phyloP scores from a whole-genome alignment of 192 early-diverging fungal species.

The Ambispora gerdemannii region DNA sequence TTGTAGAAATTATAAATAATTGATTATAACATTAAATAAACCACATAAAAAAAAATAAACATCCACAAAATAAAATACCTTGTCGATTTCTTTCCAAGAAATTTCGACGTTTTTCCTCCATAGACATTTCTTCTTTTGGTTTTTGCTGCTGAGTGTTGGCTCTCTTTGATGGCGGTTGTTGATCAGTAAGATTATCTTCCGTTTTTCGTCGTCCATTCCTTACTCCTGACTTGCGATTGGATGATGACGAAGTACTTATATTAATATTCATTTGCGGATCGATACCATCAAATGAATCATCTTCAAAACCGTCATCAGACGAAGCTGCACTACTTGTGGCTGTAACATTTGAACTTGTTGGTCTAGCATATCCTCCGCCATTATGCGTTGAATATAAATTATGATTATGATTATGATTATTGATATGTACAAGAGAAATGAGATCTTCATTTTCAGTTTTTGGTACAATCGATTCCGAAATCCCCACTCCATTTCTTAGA shows the following conservation, averaged over 20 bases:
- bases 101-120: slow-evolving; percentile 70
- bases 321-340: neutral
- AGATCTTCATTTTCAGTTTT: slow-evolving; percentile 26
- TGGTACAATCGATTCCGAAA: slow-evolving; percentile 14
- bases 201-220: slow-evolving; percentile 33
- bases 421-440: neutral
- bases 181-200: slow-evolving; percentile 28
- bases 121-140: slow-evolving; percentile 44
- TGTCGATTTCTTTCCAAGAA: slow-evolving; percentile 89
- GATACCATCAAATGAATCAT: neutral
- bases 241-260: slow-evolving; percentile 28
- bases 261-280: slow-evolving; percentile 22
- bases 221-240: too few species aligned
- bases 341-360: neutral
- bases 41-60: neutral
- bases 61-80: slow-evolving; percentile 43
- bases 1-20: slow-evolving; percentile 22
- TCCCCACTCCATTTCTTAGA: too few species aligned
- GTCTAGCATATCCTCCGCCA: neutral
- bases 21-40: slow-evolving; percentile 11
- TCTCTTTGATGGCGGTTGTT: slow-evolving; percentile 32
- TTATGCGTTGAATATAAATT: neutral
- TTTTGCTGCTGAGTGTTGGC: slow-evolving; percentile 22
- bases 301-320: neutral
- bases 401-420: slow-evolving; percentile 1